Percentiles rank a stretch among this genome's conserved stretches.
These are phyloP conservation scores for Ophiostoma ips DNA, from an alignment of 2,329 filamentous ascomycete genomes.

Conservation along the genomic window DNA sequence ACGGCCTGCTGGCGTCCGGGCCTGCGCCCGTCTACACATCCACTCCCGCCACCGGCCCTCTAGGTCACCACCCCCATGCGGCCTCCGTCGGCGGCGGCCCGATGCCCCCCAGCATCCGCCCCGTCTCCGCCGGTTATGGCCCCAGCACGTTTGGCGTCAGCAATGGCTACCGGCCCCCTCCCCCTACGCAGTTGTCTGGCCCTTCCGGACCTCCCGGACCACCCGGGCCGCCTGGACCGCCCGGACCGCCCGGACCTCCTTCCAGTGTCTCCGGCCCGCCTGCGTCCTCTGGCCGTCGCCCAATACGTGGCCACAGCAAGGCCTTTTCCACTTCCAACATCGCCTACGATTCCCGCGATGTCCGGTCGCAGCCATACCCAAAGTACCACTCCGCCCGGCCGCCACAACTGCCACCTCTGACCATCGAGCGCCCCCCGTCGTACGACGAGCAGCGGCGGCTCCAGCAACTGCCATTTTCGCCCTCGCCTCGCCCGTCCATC, in stretches of 20 bases:
- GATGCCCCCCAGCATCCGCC: not conserved
- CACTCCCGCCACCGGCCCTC: not conserved
- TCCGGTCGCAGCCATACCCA: conserved; percentile 24
- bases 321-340: conserved; percentile 79
- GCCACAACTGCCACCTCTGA: conserved; percentile 26
- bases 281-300: not conserved
- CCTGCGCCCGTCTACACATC: conserved; percentile 37
- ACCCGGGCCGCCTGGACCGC: conserved; percentile 23
- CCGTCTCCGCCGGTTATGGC: not conserved
- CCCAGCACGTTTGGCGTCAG: not conserved
- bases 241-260: conserved; percentile 35
- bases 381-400: not conserved
- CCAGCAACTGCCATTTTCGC: not conserved
- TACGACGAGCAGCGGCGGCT: conserved; percentile 51
- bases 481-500: not conserved
- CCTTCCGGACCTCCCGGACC: conserved; percentile 37
- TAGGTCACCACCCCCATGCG: not conserved
- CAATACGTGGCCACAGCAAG: conserved; percentile 69
- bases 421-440: conserved; percentile 56
- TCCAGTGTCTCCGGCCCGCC: not conserved
- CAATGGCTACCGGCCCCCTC: not conserved
- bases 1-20: conserved; percentile 37
- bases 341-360: conserved; percentile 32
- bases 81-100: not conserved
- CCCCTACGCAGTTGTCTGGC: not conserved